These are phyloP conservation scores for Solanum acaule DNA, from an alignment of 257 asterid species.

Conservation along the genomic window DNA sequence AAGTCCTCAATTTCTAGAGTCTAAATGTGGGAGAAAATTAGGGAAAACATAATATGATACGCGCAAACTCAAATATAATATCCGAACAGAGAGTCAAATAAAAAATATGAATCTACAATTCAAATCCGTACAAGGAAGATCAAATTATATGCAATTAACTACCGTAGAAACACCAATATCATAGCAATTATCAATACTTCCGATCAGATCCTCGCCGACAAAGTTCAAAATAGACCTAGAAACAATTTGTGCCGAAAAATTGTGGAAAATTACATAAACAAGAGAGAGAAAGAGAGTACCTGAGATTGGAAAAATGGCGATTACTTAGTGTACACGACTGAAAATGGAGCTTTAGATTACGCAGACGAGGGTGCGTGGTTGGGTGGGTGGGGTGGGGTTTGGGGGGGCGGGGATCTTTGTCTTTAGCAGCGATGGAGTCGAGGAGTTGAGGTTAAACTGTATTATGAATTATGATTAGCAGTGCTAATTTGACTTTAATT, in stretches of 20 bases:
- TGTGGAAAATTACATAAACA: neutral
- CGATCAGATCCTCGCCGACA: neutral
- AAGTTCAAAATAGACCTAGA: neutral
- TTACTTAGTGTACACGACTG: neutral
- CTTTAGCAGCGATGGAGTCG: neutral
- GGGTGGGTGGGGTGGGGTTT: neutral
- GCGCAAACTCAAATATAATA: neutral
- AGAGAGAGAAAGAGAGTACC: constrained; percentile 2
- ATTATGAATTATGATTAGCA: neutral
- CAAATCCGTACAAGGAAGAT: neutral
- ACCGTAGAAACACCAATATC: neutral
- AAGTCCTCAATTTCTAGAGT: neutral
- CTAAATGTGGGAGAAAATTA: neutral
- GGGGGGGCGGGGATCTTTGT: neutral
- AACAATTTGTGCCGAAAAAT: neutral
- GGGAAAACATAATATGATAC: neutral
- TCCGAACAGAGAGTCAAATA: neutral
- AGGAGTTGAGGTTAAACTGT: neutral
- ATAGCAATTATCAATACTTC: neutral
- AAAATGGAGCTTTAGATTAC: neutral
- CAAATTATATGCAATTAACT: neutral
- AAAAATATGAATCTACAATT: neutral
- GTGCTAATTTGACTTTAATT: neutral
- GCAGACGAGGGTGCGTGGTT: neutral
- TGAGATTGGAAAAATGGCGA: neutral